These are phyloP conservation scores for Colletotrichum aenigma DNA, from an alignment of 2,329 filamentous ascomycete genomes.

Conservation along the genomic window DNA sequence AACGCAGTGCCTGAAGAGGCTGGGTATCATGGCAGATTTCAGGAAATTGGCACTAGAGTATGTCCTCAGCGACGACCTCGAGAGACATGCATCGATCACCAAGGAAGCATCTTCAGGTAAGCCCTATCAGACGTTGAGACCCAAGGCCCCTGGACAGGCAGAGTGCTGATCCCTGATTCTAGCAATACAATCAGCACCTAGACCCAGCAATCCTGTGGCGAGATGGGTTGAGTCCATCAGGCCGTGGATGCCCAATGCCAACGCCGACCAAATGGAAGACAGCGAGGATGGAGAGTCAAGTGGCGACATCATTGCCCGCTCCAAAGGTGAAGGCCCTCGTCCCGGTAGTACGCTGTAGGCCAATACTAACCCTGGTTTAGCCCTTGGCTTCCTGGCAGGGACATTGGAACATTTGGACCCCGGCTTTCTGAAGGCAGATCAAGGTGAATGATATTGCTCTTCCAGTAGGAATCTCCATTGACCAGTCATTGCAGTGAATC, in stretches of 20 bases:
- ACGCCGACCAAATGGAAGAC: conserved; percentile 36
- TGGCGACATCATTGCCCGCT: conserved; percentile 57
- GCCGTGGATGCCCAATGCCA: conserved; percentile 54
- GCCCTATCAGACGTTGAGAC: neutral
- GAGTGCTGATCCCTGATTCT: conserved; percentile 13
- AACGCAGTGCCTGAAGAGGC: neutral
- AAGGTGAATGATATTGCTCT: conserved; percentile 40
- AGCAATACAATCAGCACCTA: conserved; percentile 50
- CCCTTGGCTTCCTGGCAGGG: conserved; percentile 59
- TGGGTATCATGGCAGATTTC: conserved; percentile 50
- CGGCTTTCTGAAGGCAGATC: conserved; percentile 52
- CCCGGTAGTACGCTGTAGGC: neutral
- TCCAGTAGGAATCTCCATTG: conserved; percentile 40
- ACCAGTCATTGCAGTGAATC: conserved; percentile 36
- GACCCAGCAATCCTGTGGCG: conserved; percentile 50
- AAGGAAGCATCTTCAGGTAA: conserved; percentile 50
- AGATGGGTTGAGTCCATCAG: conserved; percentile 62
- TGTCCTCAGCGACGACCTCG: conserved; percentile 55
- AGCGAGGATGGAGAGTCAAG: conserved; percentile 44
- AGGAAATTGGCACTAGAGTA: conserved; percentile 58
- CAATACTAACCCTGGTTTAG: conserved; percentile 31
- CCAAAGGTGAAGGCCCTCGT: conserved; percentile 45
- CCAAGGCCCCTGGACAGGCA: neutral
- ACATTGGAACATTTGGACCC: conserved; percentile 54
- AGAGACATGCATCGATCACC: conserved; percentile 42